Evolutionary conservation across 352 stramenopile species (phyloP), one percentile per base, ranked within the genome.

Genomic region (Pythium rishiriense): DNA sequence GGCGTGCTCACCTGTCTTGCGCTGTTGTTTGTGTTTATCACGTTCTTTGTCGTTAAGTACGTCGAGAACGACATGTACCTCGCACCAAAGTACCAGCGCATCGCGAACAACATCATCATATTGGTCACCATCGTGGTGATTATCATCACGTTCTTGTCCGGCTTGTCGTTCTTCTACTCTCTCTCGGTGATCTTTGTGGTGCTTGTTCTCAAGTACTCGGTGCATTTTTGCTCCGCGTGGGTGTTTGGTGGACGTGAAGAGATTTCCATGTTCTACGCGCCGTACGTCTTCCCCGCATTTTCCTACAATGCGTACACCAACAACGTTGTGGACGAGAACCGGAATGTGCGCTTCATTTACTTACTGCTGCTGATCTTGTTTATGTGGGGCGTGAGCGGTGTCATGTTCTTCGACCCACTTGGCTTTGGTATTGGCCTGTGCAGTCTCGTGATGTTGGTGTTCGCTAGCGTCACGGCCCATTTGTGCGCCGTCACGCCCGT

Each of bases 401-500:
- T 96, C 31, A 88, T 97, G 72, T 97, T 98, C 58, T 81, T 95
- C 19, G 87, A 97, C 35, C 92, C 92, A 24, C 69, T 98, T 1
- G 83, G 85, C 37, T 82, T 97, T 46, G 93, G 93, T 33, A 78
- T 98, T 19, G 89, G 85, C 0, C 74, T 97, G 33, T 95, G 85
- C 25, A 97, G 86, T 43, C 73, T 96, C 42, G 81, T 92, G 10
- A 45, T 98, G 25, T 70, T 97, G 10, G 68, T 79, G 0, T 88
- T 94, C 46, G 79, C 85, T 15, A 83, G 87, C 3, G 73, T 91
- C 15, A 92, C 86, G 4, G 85, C 88, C 0, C 85, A 93, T 37
- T 51, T 94, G 51, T 90, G 90, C 35, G 87, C 84, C 0, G 72
- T 93, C 49, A 96, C 88, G 19, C 91, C 92, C 4, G 85, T 96